Base-by-base conservation (phyloP, 1,139 yeast species). In the Suhomyces anneliseae region DNA sequence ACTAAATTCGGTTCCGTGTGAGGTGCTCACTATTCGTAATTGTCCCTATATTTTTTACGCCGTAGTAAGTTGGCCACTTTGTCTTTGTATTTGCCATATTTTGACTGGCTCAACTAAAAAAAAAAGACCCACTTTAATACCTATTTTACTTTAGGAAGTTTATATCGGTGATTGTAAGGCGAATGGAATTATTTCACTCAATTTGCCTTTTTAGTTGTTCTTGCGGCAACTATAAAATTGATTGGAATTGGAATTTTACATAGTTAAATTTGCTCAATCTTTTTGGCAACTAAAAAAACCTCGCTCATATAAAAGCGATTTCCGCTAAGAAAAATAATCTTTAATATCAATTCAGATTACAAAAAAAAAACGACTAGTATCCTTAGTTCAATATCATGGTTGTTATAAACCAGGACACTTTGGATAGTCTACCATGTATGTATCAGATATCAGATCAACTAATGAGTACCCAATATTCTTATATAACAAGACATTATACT, bases 381-480 rank as follows among this genome's bases (percentile, higher is more conserved):
- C 24, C 24, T 5, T 29, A 29, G 32, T 29, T 29, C 4, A 31
- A n/a, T 7, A 24, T 15, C 31, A 43, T 39, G 46, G 46, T 43
- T 32, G 46, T 34, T 26, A 35, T 34, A 29, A 31, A 26, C n/a
- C 39, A 43, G 19, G 46, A 43, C 11, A 19, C 24, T 19, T 34
- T 36, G 24, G 38, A 34, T n/a, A 12, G 27, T n/a, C 29, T 34
- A 31, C 15, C 43, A 29, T 40, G 44, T 42, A 42, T 15, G 44
- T 42, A 42, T 15, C 32, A 11, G n/a, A 29, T 29, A 11, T 9
- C 32, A 29, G 9, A 29, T 29, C 32, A 9, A 29, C n/a, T 3
- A 9, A 29, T 4, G n/a, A 9, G n/a, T 29, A 29, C 4, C 9
- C n/a, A 9, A 9, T 5, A 1, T 29, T 29, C n/a, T 29, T 4